Evolutionary conservation across 495 filamentous ascomycete species (phyloP).

Genomic region (Aspergillus steynii): DNA sequence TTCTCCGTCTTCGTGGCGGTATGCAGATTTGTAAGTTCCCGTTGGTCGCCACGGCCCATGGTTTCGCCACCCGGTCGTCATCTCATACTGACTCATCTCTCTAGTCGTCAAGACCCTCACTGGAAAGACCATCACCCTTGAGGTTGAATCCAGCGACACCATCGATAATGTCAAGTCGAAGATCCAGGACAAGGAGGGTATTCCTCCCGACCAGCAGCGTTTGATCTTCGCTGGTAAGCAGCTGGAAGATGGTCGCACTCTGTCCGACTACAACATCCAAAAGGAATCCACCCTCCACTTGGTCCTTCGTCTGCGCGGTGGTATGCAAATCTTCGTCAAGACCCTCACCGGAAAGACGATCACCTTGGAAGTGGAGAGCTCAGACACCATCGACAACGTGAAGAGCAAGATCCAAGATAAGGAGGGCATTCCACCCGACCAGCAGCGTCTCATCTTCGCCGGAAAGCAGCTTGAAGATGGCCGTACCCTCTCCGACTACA

Average conservation of each 20-base stretch:
- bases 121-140: constrained; percentile 97
- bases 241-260: constrained; percentile 68
- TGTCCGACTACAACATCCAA: constrained; percentile 75
- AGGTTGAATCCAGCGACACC: constrained; percentile 93
- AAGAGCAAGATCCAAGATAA: constrained; percentile 98
- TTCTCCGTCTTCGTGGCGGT: constrained; percentile 96
- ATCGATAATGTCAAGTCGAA: constrained; percentile 93
- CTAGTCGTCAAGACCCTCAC: constrained; percentile 84
- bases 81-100: constrained; percentile 22
- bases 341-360: constrained; percentile 73
- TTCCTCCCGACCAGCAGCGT: constrained; percentile 76
- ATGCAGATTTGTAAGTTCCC: constrained; percentile 89
- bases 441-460: constrained; percentile 93
- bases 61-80: constrained; percentile 13
- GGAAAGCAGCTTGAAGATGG: constrained; percentile 94
- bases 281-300: constrained; percentile 71
- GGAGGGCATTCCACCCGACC: constrained; percentile 93
- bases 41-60: too few relatives aligned
- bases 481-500: constrained; percentile 95
- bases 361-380: constrained; percentile 68
- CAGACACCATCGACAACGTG: constrained; percentile 98
- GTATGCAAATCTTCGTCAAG: constrained; percentile 76
- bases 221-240: constrained; percentile 74
- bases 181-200: constrained; percentile 79
- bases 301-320: constrained; percentile 70